Conservation (phyloP, 306 rosid species). For the Cicer yamashitae region DNA sequence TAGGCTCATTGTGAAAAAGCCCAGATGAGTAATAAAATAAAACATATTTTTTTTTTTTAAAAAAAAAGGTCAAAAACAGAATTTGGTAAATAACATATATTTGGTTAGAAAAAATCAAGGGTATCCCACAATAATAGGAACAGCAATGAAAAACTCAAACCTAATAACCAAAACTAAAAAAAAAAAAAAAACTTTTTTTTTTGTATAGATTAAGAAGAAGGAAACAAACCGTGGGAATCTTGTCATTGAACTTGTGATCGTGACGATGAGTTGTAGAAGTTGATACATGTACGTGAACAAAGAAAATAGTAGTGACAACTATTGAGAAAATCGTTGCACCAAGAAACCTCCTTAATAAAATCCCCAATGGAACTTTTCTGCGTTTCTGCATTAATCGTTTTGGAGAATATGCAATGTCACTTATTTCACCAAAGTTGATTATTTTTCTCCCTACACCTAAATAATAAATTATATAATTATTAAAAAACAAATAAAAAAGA, state of each 20-base stretch:
- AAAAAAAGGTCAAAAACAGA: not conserved
- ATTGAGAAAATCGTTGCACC: slow-evolving; percentile 66
- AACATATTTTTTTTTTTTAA: not conserved
- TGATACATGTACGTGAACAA: slow-evolving; percentile 64
- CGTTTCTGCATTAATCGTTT: slow-evolving; percentile 68
- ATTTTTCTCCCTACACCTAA: slow-evolving; percentile 16
- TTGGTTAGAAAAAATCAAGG: slow-evolving; percentile 14
- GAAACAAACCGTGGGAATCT: slow-evolving; percentile 65
- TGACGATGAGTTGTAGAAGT: slow-evolving; percentile 60
- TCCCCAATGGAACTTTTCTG: slow-evolving; percentile 48
- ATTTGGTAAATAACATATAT: not conserved
- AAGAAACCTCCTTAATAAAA: slow-evolving; percentile 56
- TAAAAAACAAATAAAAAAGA: not conserved
- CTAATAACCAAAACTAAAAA: slow-evolving; percentile 28
- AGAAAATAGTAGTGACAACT: slow-evolving; percentile 61
- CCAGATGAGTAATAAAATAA: not conserved
- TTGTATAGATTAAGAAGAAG: not conserved
- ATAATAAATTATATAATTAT: not conserved
- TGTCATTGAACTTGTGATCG: slow-evolving; percentile 65
- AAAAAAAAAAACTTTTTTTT: too few relatives aligned
- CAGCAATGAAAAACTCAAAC: not conserved
- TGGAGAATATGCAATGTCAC: not conserved
- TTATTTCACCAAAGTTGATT: not conserved
- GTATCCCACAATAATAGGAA: slow-evolving; percentile 6
- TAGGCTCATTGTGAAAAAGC: not conserved